A percentile compares a stretch with the other conserved stretches of the same genome.
Evolutionary conservation across 2,329 filamentous ascomycete genomes (phyloP).

Genomic region (Iodosphaeria phyllophila): DNA sequence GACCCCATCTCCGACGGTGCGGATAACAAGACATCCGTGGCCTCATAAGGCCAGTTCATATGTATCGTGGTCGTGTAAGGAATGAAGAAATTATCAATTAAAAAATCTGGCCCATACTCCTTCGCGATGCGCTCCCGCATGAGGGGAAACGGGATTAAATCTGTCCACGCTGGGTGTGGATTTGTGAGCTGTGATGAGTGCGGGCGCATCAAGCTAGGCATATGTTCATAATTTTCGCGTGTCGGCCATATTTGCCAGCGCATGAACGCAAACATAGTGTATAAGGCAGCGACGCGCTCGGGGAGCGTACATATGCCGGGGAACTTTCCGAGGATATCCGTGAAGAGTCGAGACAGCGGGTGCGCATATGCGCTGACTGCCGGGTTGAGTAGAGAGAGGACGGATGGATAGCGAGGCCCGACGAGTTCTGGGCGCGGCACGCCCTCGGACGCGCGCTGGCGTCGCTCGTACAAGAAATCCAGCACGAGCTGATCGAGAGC

Average conservation of each 20-base stretch:
- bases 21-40: slow-evolving; percentile 47
- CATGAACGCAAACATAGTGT: slow-evolving; percentile 75
- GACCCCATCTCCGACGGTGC: slow-evolving; percentile 27
- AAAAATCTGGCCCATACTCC: slow-evolving; percentile 25
- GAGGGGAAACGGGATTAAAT: slow-evolving; percentile 61
- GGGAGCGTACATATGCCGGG: slow-evolving; percentile 62
- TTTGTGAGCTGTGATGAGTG: slow-evolving; percentile 43
- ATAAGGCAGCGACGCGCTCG: slow-evolving; percentile 66
- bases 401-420: slow-evolving; percentile 63
- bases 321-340: slow-evolving; percentile 70
- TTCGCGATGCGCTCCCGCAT: slow-evolving; percentile 40
- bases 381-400: slow-evolving; percentile 62
- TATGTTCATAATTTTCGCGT: slow-evolving; percentile 56
- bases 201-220: slow-evolving; percentile 58
- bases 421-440: slow-evolving; percentile 45
- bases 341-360: slow-evolving; percentile 68
- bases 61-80: slow-evolving; percentile 60
- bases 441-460: slow-evolving; percentile 46
- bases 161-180: slow-evolving; percentile 64
- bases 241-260: slow-evolving; percentile 71
- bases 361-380: slow-evolving; percentile 43
- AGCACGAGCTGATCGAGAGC: slow-evolving; percentile 63
- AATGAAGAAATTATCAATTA: slow-evolving; percentile 69
- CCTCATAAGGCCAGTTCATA: slow-evolving; percentile 72
- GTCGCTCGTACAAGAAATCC: slow-evolving; percentile 56